Base-by-base conservation (phyloP, 345 rosid genomes). In the Boechera stricta region DNA sequence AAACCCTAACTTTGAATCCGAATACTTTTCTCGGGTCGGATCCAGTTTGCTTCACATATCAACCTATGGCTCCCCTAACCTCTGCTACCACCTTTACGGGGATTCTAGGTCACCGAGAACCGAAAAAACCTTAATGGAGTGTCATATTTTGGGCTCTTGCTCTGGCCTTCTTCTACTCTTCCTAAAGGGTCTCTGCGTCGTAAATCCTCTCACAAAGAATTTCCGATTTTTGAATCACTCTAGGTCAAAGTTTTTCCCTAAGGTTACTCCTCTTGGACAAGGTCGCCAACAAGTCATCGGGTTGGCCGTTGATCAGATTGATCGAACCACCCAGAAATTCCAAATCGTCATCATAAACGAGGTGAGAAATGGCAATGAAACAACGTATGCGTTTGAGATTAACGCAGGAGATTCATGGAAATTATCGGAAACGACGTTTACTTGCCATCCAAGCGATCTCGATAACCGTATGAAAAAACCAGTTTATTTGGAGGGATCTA, bases 141-240 rank as follows among this genome's bases (percentile, higher is more conserved):
- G 51, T 52, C 38, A 13, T 9, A 36, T 48, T 39, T n/a, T 48
- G n/a, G 68, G 7, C 13, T 60, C 26, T 35, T 60, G 68, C 24
- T 72, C 59, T 57, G 67, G 67, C 35, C 67, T 72, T 60, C 11
- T 57, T 48, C 49, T 72, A 13, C 49, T 13, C 16, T 13, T 44
- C 54, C 7, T 16, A 0, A 0, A 15, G 33, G 13, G 5, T 24
- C 59, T 65, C 7, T 74, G 72, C 49, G 52, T 67, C 45, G 51
- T 1, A 24, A 75, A 75, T 68, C 79, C 74, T 18, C 28, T 75
- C 41, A 67, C 68, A 10, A 57, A 58, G 26, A 67, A 59, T 13
- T 49, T 48, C 21, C 18, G 51, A 3, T 47, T 47, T 15, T 28
- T 67, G 1, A 5, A 5, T 4, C 6, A 21, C 2, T 8, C 38